Base-by-base conservation (phyloP, 495 filamentous ascomycete species). In the Penicillium silybi region DNA sequence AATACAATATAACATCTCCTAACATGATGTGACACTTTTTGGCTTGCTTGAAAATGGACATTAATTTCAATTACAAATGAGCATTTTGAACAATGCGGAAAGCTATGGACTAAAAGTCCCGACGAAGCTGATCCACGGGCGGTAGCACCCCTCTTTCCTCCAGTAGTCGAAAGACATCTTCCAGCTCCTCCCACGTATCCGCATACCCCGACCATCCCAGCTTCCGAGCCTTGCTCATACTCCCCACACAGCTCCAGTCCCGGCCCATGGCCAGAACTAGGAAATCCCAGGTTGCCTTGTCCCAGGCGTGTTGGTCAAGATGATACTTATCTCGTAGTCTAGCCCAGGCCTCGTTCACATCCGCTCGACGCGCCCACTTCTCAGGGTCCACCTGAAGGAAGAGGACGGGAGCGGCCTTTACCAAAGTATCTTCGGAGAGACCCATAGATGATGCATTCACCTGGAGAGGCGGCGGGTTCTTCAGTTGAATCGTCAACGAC, bases 161-260 rank as follows among this genome's bases (percentile, higher is more conserved):
- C 79, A 50, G 34, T 75, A 68, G 8, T 75, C 66, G 48, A 10
- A 82, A 77, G 1, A 70, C 72, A 44, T 72, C 66, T 27, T 67
- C 60, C 10, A 81, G 66, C 38, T 70, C 62, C 25, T 77, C 77
- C 78, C 79, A 84, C 8, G 76, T 76, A 63, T 81, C 80, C 41
- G 44, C 54, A 44, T 64, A 70, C 16, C 62, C 68, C 4, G 61
- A 64, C 65, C 63, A 69, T 5, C 68, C 68, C 19, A 65, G 42
- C 63, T 72, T 75, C 54, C 80, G 71, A 11, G 81, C 80, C 61
- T 84, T 84, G 49, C 74, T 80, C 79, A 84, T 82, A 48, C 67
- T 78, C 23, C 70, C 56, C 18, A 84, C 69, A 35, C 77, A 55
- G 15, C 56, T 53, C 49, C 56, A 84, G 38, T 74, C 68, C 43